Evolutionary conservation across 805 yeast species (phyloP).

Genomic region (Barnettozyma sucrosica): DNA sequence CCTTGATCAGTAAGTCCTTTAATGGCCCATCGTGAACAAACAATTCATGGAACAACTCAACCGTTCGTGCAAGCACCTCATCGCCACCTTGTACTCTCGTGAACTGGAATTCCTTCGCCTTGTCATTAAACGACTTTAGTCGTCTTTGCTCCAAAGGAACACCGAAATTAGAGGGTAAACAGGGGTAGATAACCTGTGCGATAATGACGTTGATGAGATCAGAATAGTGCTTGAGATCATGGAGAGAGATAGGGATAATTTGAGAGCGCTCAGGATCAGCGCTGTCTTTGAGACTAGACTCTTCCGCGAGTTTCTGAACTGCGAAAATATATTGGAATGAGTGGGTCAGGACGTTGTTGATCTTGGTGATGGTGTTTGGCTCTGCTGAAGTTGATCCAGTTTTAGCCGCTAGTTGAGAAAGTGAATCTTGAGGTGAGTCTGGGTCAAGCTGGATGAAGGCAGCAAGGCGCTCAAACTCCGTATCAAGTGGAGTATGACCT

Average conservation of each 20-base stretch:
- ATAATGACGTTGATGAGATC: slow-evolving; percentile 58
- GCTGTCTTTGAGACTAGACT: slow-evolving; percentile 1
- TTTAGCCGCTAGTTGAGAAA: slow-evolving; percentile 12
- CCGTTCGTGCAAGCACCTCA: slow-evolving; percentile 8
- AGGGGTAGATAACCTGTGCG: slow-evolving; percentile 65
- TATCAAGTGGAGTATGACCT: slow-evolving; percentile 30
- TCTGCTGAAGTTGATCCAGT: background rate
- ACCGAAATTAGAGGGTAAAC: slow-evolving; percentile 50
- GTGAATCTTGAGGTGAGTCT: slow-evolving; percentile 6
- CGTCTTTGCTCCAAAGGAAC: slow-evolving; percentile 59
- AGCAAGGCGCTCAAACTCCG: slow-evolving; percentile 23
- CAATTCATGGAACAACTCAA: slow-evolving; percentile 20
- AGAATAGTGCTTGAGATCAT: slow-evolving; percentile 75
- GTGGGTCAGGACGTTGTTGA: slow-evolving; percentile 1
- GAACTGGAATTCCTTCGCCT: slow-evolving; percentile 16
- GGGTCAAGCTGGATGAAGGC: slow-evolving; percentile 20
- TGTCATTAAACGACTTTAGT: slow-evolving; percentile 41
- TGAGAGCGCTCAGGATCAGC: slow-evolving; percentile 17
- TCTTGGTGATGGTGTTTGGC: background rate
- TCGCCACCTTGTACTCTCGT: slow-evolving; percentile 1
- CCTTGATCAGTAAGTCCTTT: slow-evolving; percentile 48
- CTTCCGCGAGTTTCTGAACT: slow-evolving; percentile 16
- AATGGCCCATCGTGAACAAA: slow-evolving; percentile 26
- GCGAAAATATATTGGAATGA: slow-evolving; percentile 10
- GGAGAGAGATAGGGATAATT: slow-evolving; percentile 62